Evolutionary conservation across 2,329 filamentous ascomycete genomes (phyloP).

Genomic region (Colletotrichum musae): DNA sequence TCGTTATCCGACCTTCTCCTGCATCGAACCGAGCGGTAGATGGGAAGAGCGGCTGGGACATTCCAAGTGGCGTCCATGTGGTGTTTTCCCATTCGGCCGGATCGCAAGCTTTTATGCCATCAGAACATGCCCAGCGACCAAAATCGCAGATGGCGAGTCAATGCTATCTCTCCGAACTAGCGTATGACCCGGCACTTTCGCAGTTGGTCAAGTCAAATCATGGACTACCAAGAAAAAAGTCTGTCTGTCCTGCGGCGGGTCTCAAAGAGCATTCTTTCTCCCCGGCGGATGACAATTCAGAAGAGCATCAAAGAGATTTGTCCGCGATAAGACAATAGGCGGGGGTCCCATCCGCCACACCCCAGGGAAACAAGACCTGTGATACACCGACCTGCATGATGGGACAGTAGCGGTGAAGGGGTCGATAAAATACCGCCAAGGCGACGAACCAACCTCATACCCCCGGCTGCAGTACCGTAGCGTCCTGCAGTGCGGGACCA

Average conservation of each 20-base stretch:
- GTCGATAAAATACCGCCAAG: slow-evolving; percentile 20
- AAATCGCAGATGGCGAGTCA: slow-evolving; percentile 25
- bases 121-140: slow-evolving; percentile 17
- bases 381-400: slow-evolving; percentile 32
- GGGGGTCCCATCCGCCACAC: slow-evolving; percentile 11
- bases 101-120: slow-evolving; percentile 17
- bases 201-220: slow-evolving; percentile 5
- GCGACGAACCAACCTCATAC: slow-evolving; percentile 10
- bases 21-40: slow-evolving; percentile 4
- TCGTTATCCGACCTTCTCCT: slow-evolving; percentile 13
- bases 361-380: slow-evolving; percentile 17
- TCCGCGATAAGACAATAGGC: slow-evolving; percentile 29
- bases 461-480: slow-evolving; percentile 34
- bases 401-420: slow-evolving; percentile 2
- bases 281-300: no score
- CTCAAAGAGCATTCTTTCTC: no score
- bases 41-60: slow-evolving; percentile 1
- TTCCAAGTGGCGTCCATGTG: slow-evolving; percentile 38
- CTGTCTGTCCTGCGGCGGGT: no score
- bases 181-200: no score
- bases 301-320: background rate
- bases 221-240: no score
- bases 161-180: slow-evolving; percentile 16
- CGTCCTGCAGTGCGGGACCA: slow-evolving; percentile 21
- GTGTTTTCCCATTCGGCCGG: slow-evolving; percentile 40